Evolutionary conservation across 148 eudicot species (phyloP).

Genomic region (Rhododendron molle): DNA sequence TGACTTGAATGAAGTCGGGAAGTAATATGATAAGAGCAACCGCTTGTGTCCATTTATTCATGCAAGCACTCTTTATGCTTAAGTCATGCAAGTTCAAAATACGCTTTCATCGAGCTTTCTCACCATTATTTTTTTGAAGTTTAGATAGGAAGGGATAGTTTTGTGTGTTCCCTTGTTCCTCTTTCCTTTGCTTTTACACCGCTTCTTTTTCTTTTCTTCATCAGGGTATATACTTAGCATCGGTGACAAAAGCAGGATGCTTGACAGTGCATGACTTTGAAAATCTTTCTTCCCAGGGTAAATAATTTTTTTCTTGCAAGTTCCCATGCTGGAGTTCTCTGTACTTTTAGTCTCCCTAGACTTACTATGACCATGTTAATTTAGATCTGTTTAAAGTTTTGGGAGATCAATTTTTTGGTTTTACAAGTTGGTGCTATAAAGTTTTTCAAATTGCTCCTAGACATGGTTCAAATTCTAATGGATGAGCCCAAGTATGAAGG

Average conservation of each 20-base stretch:
- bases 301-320: conserved; percentile 24
- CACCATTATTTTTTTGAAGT: not conserved
- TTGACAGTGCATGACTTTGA: conserved; percentile 84
- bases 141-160: not conserved
- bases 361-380: not conserved
- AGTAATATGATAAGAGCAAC: not conserved
- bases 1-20: too few species aligned
- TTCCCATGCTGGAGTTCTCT: conserved; percentile 3
- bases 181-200: not conserved
- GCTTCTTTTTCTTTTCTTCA: not conserved
- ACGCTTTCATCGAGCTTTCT: not conserved
- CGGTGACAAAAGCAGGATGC: conserved; percentile 88
- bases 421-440: not conserved
- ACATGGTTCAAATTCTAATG: not conserved
- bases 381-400: not conserved
- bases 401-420: not conserved
- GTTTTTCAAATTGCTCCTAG: not conserved
- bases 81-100: not conserved
- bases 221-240: conserved; percentile 82
- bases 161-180: not conserved
- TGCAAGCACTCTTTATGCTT: not conserved
- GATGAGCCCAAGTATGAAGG: not conserved
- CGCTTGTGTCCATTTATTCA: not conserved
- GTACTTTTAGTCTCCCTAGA: not conserved
- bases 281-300: conserved; percentile 56